phyloP scores from a whole-genome alignment of 2,329 filamentous ascomycete species.

The Keithomyces neogunnii region DNA sequence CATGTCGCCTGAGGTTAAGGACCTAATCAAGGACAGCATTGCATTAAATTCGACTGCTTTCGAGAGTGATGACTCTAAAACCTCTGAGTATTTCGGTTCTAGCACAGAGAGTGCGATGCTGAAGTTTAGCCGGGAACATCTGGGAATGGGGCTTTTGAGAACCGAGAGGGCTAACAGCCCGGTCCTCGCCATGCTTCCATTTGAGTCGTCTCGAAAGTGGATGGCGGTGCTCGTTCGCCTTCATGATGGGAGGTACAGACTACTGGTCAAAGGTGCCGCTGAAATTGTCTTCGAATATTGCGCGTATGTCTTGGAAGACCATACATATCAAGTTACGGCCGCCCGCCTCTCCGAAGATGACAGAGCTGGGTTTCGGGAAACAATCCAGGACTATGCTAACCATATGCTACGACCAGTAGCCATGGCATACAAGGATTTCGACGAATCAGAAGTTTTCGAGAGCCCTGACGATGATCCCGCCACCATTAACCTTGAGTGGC shows the following conservation, averaged over 20 bases:
- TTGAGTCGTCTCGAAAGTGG: constrained; percentile 46
- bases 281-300: constrained; percentile 44
- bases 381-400: constrained; percentile 47
- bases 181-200: constrained; percentile 41
- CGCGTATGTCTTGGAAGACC: constrained; percentile 33
- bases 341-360: constrained; percentile 21
- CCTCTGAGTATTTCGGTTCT: constrained; percentile 39
- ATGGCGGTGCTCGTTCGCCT: constrained; percentile 47
- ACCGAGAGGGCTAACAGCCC: constrained; percentile 38
- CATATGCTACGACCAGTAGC: constrained; percentile 68
- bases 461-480: constrained; percentile 26
- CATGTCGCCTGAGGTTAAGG: constrained; percentile 24
- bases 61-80: constrained; percentile 31
- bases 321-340: constrained; percentile 24
- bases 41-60: constrained; percentile 46
- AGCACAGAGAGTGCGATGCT: constrained; percentile 48
- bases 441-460: constrained; percentile 57
- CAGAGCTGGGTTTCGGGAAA: constrained; percentile 22
- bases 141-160: constrained; percentile 35
- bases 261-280: constrained; percentile 49
- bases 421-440: constrained; percentile 65
- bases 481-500: constrained; percentile 26
- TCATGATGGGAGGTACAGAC: constrained; percentile 34
- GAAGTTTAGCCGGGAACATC: constrained; percentile 38
- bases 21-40: constrained; percentile 30